These are phyloP conservation scores for Furcasterigmium sp. DNA, from an alignment of 2,329 filamentous ascomycete genomes.

Conservation along the genomic window DNA sequence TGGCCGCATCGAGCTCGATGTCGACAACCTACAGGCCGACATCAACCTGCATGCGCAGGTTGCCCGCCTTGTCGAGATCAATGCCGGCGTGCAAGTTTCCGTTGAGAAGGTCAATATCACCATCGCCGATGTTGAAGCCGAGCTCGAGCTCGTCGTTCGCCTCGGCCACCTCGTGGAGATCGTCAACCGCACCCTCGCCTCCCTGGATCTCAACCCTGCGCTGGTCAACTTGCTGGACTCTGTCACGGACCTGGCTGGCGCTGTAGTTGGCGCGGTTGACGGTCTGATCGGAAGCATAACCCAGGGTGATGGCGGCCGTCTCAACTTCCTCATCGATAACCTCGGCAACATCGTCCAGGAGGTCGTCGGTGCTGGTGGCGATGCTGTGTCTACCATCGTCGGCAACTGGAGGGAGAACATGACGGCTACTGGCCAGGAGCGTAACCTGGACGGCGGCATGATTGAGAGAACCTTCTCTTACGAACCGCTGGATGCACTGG, in stretches of 20 bases:
- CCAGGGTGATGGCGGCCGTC: conserved; percentile 41
- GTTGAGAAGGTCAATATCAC: conserved; percentile 51
- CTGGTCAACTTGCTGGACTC: conserved; percentile 51
- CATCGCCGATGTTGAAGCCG: conserved; percentile 53
- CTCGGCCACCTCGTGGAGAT: conserved; percentile 56
- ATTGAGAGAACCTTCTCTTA: conserved; percentile 50
- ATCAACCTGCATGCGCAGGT: conserved; percentile 56
- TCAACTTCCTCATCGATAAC: conserved; percentile 55
- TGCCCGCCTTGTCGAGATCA: conserved; percentile 50
- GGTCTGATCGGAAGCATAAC: conserved; percentile 54
- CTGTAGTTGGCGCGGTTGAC: conserved; percentile 51
- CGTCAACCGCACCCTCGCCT: conserved; percentile 54
- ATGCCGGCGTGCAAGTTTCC: conserved; percentile 48
- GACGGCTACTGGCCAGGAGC: conserved; percentile 37
- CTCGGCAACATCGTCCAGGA: conserved; percentile 59
- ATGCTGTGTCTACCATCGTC: conserved; percentile 44
- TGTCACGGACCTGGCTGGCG: conserved; percentile 44
- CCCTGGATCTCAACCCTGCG: conserved; percentile 56
- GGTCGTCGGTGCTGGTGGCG: conserved; percentile 39
- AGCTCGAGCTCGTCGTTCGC: conserved; percentile 54
- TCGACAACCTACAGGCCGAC: conserved; percentile 53
- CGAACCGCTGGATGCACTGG: conserved; percentile 40
- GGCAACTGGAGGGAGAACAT: conserved; percentile 55
- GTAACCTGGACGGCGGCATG: conserved; percentile 24
- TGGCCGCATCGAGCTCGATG: conserved; percentile 53